Base-by-base conservation (phyloP, 73 alveolate species). In the Stentor roeselii region DNA sequence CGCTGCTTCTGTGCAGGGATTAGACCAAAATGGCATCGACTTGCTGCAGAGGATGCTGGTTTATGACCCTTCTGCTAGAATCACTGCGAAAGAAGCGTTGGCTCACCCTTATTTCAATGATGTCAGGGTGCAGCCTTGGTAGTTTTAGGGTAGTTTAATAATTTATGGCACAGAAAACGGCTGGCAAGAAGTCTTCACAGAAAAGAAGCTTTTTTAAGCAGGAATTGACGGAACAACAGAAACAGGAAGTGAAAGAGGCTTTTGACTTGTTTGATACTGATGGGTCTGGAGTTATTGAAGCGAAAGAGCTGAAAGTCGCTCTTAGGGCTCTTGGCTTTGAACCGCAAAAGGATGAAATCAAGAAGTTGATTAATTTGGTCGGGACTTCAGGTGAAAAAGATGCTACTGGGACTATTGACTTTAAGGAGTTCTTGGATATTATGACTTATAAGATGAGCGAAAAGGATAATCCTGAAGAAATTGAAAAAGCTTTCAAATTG, bases 261-360 rank as follows among this genome's bases (percentile, higher is more conserved):
- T 97, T 97, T 89, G 99, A 97, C 84, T 92, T 94, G 36, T 97
- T 97, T 77, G 99, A 97, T 85, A 96, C 98, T 60, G 92, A 95
- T 32, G 99, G 99, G 38, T 92, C 98, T 38, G 99, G 99, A 4
- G 93, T 97, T 3, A 97, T 97, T 59, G 98, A 97, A 86, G 98
- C 98, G 58, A 97, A 95, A 77, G 98, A 97, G 82, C 87, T 97
- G 30, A 97, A 97, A 77, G 99, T 97, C 0, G 98, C 97, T 3
- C 87, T 97, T 60, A 88, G 98, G 61, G 99, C 99, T 2, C 80
- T 97, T 80, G 99, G 99, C n/a, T 97, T 95, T 87, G 99, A 97
- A 84, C 99, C 99, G 14, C 86, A 98, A 36, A 95, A 96, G 89
- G 99, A 97, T 59, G 99, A 97, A 89, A 92, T 97, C 31, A 96